Evolutionary conservation across 805 yeast species (phyloP).

Genomic region (Monosporozyma yasuniensis): DNA sequence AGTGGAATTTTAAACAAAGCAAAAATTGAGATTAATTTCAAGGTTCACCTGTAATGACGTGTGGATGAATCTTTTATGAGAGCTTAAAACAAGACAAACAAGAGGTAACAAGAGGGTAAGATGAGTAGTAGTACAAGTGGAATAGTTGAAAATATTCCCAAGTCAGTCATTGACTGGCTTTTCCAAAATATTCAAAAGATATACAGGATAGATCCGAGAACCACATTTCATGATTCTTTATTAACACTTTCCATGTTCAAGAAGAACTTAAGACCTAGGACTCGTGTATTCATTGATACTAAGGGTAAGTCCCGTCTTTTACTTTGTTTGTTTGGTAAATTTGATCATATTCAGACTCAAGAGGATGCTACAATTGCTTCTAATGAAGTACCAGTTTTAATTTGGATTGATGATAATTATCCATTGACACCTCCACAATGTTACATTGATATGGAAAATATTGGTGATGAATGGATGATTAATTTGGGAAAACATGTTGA

Average conservation of each 20-base stretch:
- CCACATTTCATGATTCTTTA: slow-evolving; percentile 51
- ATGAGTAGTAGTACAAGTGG: not conserved
- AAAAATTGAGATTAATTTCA: no score
- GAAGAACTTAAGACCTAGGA: slow-evolving; percentile 55
- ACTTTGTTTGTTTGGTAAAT: slow-evolving; percentile 53
- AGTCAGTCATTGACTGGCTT: slow-evolving; percentile 8
- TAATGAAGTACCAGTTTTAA: slow-evolving; percentile 43
- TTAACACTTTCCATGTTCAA: slow-evolving; percentile 40
- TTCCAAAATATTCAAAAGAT: slow-evolving; percentile 28
- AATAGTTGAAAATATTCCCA: slow-evolving; percentile 2
- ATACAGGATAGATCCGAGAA: slow-evolving; percentile 44
- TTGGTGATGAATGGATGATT: slow-evolving; percentile 36
- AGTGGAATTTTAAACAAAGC: no score
- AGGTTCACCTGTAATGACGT: not conserved
- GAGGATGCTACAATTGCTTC: not conserved
- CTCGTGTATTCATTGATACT: slow-evolving; percentile 51
- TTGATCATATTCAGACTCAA: slow-evolving; percentile 13
- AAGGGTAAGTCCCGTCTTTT: slow-evolving; percentile 52
- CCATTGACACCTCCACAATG: slow-evolving; percentile 64
- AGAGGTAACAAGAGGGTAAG: not conserved
- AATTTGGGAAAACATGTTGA: slow-evolving; percentile 61
- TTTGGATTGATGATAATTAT: slow-evolving; percentile 72
- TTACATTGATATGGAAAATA: slow-evolving; percentile 43
- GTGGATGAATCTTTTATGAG: not conserved
- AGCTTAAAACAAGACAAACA: not conserved